Evolutionary conservation across 345 rosid genomes (phyloP).

Genomic region (Salix koriyanagi): DNA sequence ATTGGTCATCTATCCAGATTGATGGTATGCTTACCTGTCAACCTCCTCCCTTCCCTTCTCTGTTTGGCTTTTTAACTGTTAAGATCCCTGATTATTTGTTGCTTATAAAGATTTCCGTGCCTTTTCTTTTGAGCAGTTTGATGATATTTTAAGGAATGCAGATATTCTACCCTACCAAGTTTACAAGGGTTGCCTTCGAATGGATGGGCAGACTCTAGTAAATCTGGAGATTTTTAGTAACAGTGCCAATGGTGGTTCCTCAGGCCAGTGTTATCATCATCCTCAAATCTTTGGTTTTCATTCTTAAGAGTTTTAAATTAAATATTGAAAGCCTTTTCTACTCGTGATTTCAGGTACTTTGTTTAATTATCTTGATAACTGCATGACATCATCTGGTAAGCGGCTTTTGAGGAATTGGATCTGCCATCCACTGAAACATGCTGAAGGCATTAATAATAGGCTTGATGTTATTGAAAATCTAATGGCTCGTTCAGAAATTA

Average conservation of each 20-base stretch:
- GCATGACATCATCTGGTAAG: conserved; percentile 76
- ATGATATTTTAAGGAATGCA: conserved; percentile 68
- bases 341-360: conserved; percentile 65
- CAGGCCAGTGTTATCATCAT: conserved; percentile 45
- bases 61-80: not conserved
- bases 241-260: conserved; percentile 69
- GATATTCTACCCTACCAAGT: conserved; percentile 78
- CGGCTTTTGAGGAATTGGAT: conserved; percentile 88
- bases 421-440: conserved; percentile 88
- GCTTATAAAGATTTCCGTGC: conserved; percentile 8
- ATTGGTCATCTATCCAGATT: conserved; percentile 71
- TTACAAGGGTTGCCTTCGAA: conserved; percentile 72
- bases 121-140: conserved; percentile 44
- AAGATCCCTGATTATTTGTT: not conserved
- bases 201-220: conserved; percentile 90
- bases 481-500: conserved; percentile 43
- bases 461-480: conserved; percentile 67
- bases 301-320: not conserved
- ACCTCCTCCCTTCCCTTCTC: not conserved
- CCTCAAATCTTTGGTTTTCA: not conserved
- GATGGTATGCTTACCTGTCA: conserved; percentile 52
- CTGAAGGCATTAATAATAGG: conserved; percentile 62
- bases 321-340: not conserved
- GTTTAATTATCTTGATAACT: conserved; percentile 75
- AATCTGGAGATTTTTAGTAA: conserved; percentile 88